Evolutionary conservation across 345 rosid genomes (phyloP), one percentile per base, ranked within the genome.

Genomic region (Brassica juncea): DNA sequence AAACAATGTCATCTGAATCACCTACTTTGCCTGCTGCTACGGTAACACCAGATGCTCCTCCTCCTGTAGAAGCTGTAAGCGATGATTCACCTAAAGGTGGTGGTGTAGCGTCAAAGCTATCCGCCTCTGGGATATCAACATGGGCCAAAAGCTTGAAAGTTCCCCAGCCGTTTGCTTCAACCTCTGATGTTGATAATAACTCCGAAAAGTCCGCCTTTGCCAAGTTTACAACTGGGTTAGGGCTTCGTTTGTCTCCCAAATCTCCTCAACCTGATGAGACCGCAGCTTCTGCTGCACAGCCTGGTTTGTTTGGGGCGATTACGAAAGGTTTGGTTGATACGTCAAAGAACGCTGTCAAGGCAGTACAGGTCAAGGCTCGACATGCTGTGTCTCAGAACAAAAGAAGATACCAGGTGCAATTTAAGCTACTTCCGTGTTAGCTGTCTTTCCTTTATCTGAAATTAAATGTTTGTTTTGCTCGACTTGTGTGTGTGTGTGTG

Each of bases 351-450:
- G 94, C 97, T 65, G 97, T 92, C 63, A 92, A 89, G 87, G 97
- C 93, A 6, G 97, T 92, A 14, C 97, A 92, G 81, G 93, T 92
- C 70, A 92, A 88, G 89, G 97, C 97, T 81, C 84, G 97, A 5
- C 97, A 92, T 76, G 94, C 88, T 82, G 94, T 90, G 52, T 92
- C 97, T 14, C 97, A 92, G 83, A 92, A 92, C 79, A 92, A 90
- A 83, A 82, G 97, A 80, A 85, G 97, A 86, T 90, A 89, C 79
- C 94, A 90, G 97, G 97, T 90, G 34, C 3, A 8, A 12, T 14
- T 80, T 0, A 23, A 23, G 54, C 11, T 34, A 35, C 81, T 35
- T 78, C 72, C 67, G 66, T 58, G 69, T 2, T 59, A 49, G 60
- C 28, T 70, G 57, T 30, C 58, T 66, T 74, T 2, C 35, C 25